Evolutionary conservation across 2,329 filamentous ascomycete genomes (phyloP), one percentile per base, ranked within the genome.

Genomic region (Sporothrix pseudoabietina): DNA sequence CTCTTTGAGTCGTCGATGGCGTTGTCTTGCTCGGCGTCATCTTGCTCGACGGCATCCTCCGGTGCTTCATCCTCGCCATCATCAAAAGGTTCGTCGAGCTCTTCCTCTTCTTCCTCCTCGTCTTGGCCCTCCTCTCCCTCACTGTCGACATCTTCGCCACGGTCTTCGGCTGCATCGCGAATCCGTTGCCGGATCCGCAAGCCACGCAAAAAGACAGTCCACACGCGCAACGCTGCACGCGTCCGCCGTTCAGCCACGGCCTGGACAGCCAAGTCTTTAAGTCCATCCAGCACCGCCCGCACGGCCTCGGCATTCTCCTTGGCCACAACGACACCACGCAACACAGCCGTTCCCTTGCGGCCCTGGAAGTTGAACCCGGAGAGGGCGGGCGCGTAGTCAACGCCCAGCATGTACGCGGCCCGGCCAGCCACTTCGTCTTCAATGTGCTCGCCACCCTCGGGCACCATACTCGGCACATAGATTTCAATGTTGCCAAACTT

Each of bases 401-500:
- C 86, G 0, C 90, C 90, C 0, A 98, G 81, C 1, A 94, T 82
- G 73, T 87, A 89, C 0, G 94, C 94, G 1, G 95, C 95, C 69
- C 88, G 87, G 1, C 88, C 84, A 0, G 92, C 91, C 69, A 91
- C 78, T 65, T 87, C 82, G 73, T 86, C 82, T 6, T 81, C 78
- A 32, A 98, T 84, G 80, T 98, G 94, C 1, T 89, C 87, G 1
- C 93, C 94, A 0, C 96, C 95, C 55, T 83, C 82, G 0, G 96
- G 96, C 0, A 98, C 86, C 96, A 99, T 98, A 75, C 90, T 93
- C 0, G 93, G 91, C 12, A 97, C 94, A 80, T 95, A 98, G 54
- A 97, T 88, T 78, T 98, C 96, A 74, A 98, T 91, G 79, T 99
- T 99, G 12, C 94, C 94, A 80, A 94, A 99, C 22, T 91, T 90